Percentiles rank a stretch among this genome's conserved stretches.
Conservation (phyloP, 1,284 basidiomycete genomes). For the Ganoderma leucocontextum region DNA sequence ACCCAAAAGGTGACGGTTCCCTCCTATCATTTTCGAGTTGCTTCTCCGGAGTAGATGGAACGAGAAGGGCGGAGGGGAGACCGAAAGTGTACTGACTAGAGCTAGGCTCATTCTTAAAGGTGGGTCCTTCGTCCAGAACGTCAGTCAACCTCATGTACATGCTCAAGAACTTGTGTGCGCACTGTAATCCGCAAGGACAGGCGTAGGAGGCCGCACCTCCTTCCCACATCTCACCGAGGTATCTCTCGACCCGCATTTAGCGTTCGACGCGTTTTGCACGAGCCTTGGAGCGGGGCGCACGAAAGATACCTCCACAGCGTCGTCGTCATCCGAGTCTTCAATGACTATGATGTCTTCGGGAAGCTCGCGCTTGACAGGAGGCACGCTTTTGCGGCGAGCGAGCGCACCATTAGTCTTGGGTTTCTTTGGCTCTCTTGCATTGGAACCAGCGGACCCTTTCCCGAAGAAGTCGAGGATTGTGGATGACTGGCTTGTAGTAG, state of each 20-base stretch:
- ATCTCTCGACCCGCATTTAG: not conserved
- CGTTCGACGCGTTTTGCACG: not conserved
- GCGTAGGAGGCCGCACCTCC: not conserved
- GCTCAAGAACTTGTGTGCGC: conserved; percentile 9
- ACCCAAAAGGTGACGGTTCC: conserved; percentile 21
- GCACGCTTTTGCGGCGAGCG: not conserved
- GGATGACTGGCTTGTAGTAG: conserved; percentile 40
- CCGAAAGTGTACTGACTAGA: not conserved
- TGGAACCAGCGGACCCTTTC: conserved; percentile 23
- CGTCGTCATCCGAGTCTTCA: conserved; percentile 59
- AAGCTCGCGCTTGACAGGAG: conserved; percentile 16
- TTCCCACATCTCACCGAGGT: not conserved
- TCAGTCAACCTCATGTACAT: conserved; percentile 16
- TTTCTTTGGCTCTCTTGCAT: conserved; percentile 26
- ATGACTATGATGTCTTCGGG: conserved; percentile 61
- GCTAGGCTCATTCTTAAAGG: conserved; percentile 19
- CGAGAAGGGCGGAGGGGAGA: not conserved
- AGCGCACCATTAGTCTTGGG: conserved; percentile 10
- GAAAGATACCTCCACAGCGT: conserved; percentile 16
- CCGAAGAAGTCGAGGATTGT: conserved; percentile 64
- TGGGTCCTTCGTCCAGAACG: conserved; percentile 9
- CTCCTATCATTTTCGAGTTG: not conserved
- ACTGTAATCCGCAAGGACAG: conserved; percentile 17
- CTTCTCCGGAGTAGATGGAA: not conserved
- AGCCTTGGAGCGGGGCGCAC: conserved; percentile 13